These are phyloP conservation scores for Hypseocharis bilobata DNA, from an alignment of 441 rosid genomes.

Conservation along the genomic window DNA sequence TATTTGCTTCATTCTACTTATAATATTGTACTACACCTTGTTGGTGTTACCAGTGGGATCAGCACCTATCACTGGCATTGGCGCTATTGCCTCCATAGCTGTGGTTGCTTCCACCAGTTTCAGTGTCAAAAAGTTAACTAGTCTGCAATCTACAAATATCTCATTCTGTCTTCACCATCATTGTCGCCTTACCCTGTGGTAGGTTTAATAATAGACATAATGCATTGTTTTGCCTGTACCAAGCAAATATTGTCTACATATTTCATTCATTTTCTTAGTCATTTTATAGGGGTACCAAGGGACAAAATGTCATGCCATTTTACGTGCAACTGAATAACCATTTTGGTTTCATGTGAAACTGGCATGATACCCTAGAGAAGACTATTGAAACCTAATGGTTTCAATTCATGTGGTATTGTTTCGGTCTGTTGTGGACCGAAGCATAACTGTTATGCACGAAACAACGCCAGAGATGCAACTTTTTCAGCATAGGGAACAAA, in stretches of 20 bases:
- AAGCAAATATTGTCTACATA: background rate
- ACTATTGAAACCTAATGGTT: background rate
- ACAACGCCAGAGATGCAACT: background rate
- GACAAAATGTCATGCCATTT: background rate
- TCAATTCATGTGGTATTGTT: background rate
- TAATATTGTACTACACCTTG: background rate
- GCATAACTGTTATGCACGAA: background rate
- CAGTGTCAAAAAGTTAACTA: background rate
- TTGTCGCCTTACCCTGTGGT: background rate
- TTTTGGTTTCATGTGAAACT: background rate
- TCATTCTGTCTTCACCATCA: background rate
- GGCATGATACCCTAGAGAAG: background rate
- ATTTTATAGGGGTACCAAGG: background rate
- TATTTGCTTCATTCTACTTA: background rate
- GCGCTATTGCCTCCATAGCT: background rate
- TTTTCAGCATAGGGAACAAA: background rate
- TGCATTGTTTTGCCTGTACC: background rate
- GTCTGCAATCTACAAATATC: background rate
- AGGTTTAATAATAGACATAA: background rate
- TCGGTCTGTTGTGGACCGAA: background rate
- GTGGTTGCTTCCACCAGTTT: background rate
- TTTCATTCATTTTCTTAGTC: background rate
- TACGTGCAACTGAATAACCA: no score
- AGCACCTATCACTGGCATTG: background rate
- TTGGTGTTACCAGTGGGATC: background rate